Base-by-base conservation (phyloP, 805 yeast species). In the Yarrowia osloensis region DNA sequence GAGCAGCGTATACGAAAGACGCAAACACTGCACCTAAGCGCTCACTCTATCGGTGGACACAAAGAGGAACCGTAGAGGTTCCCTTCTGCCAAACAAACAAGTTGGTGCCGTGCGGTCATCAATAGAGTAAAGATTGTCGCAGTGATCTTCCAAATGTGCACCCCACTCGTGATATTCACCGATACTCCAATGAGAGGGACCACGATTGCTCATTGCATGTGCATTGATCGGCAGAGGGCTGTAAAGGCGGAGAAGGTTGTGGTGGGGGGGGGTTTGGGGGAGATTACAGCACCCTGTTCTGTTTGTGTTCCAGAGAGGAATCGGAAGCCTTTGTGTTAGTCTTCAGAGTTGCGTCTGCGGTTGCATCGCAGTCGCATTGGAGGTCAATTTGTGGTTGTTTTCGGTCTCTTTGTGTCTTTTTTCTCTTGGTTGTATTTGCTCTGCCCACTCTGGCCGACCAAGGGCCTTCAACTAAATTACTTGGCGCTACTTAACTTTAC, bases 121-220 rank as follows among this genome's bases (percentile, higher is more conserved):
- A 29, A 49, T 50, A 33, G 29, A 50, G 57, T 50, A 50, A 50
- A 24, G 57, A 50, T 50, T 21, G 57, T 31, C 57, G 57, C 39
- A 15, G 40, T 7, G 57, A 50, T 50, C 57, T 21, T 29, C 57
- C 26, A 11, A 5, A 50, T 33, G 40, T 50, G 39, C 57, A 50
- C 57, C 57, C 57, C 57, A 33, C 57, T 19, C 39, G 37, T 50
- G 39, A 50, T 50, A 17, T 28, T 13, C 55, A 19, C 26, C 55
- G 55, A 50, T 50, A 19, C 26, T n/a, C 57, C 40, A 50, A 49
- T 29, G 28, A 22, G 28, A 28, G 26, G 28, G 37, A 49, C 40
- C 39, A 31, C 28, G 40, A 50, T 50, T 50, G 57, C 57, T 50
- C 57, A 50, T 50, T 50, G 57, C 57, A 50, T 50, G 57, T 50